Percentiles rank a stretch among this genome's conserved stretches.
phyloP scores from a whole-genome alignment of 202 grass and related monocot species.

The Zizania palustris region DNA sequence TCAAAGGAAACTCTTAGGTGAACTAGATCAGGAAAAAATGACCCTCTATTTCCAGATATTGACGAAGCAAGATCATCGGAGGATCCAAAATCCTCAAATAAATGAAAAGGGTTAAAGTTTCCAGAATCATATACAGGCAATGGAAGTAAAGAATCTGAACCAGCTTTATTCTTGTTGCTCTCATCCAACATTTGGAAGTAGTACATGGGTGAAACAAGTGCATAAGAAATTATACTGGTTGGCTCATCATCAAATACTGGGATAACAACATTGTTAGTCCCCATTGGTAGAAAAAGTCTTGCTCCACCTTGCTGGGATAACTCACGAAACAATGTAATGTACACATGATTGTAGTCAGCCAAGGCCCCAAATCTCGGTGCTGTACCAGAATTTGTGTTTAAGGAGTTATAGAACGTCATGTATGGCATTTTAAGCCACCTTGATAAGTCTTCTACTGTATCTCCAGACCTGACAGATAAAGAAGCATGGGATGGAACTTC shows the following conservation, averaged over 20 bases:
- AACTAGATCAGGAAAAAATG: conserved; percentile 57
- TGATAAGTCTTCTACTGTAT: conserved; percentile 64
- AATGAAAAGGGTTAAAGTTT: conserved; percentile 72
- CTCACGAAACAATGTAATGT: conserved; percentile 67
- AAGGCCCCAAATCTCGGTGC: conserved; percentile 54
- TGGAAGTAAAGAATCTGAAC: conserved; percentile 58
- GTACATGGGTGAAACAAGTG: conserved; percentile 80
- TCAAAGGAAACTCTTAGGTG: conserved; percentile 82
- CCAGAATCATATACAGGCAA: conserved; percentile 68
- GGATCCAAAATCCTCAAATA: conserved; percentile 77
- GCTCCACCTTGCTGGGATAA: conserved; percentile 67
- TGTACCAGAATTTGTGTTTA: conserved; percentile 72
- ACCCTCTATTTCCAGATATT: conserved; percentile 55
- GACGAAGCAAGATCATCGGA: conserved; percentile 62
- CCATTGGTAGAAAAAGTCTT: conserved; percentile 75
- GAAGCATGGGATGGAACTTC: conserved; percentile 30
- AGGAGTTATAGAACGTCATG: conserved; percentile 61
- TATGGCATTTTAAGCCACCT: conserved; percentile 73
- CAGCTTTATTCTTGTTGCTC: conserved; percentile 56
- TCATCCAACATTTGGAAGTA: conserved; percentile 68
- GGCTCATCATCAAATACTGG: conserved; percentile 98
- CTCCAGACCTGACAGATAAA: conserved; percentile 55
- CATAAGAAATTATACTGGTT: conserved; percentile 89
- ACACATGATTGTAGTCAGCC: conserved; percentile 70
- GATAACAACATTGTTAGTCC: conserved; percentile 71